Conservation (phyloP, 768 basidiomycete species). For the Gelatoporia subvermispora region DNA sequence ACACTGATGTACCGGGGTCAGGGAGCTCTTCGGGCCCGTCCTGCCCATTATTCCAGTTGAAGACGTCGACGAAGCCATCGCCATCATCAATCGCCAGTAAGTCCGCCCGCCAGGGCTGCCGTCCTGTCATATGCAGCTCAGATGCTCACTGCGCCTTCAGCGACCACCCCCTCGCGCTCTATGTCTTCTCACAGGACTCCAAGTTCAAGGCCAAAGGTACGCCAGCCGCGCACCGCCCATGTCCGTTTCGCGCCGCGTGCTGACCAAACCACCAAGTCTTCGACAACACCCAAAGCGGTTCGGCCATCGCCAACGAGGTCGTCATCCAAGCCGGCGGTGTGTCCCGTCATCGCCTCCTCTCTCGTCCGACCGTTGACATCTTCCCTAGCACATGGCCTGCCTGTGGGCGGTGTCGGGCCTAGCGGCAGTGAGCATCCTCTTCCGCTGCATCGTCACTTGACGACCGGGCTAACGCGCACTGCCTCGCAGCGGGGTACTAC, state of each 20-base stretch:
- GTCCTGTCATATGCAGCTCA: not conserved
- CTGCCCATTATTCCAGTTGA: conserved; percentile 71
- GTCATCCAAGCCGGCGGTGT: conserved; percentile 56
- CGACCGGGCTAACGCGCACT: not conserved
- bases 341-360: conserved; percentile 13
- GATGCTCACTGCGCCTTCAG: conserved; percentile 26
- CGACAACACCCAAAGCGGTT: conserved; percentile 66
- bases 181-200: conserved; percentile 62
- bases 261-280: too few species aligned
- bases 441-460: not conserved
- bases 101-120: conserved; percentile 9
- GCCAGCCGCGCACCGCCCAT: not conserved
- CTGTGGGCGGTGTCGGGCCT: conserved; percentile 67
- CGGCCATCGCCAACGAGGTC: conserved; percentile 64
- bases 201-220: conserved; percentile 55
- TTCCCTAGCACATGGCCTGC: conserved; percentile 49
- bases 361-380: not conserved
- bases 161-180: conserved; percentile 68
- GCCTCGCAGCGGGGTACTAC: conserved; percentile 45
- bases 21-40: conserved; percentile 80
- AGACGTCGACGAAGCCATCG: conserved; percentile 60
- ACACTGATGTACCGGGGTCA: too few species aligned
- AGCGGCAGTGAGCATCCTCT: conserved; percentile 55
- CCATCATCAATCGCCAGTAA: conserved; percentile 55
- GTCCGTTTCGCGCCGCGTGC: too few species aligned